Base-by-base conservation (phyloP, 2,329 filamentous ascomycete genomes). In the Ophiosphaerella herpotricha region DNA sequence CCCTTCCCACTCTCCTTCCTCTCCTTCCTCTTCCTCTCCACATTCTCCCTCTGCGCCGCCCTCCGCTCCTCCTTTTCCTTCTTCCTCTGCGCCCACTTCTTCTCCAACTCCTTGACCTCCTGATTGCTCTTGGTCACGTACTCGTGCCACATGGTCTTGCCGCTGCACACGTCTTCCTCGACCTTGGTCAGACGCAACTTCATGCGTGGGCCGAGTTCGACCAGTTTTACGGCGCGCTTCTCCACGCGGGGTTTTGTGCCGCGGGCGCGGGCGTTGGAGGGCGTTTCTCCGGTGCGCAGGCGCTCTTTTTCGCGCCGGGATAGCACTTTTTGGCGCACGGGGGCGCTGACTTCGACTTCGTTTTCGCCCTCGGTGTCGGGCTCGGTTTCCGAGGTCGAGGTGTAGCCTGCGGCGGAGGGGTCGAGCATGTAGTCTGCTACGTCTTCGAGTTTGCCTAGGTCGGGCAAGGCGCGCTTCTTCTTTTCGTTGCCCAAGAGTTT, bases 81-180 rank as follows among this genome's bases (percentile, higher is more conserved):
- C 49, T 84, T 82, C 65, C 85, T 83, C 75, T 88, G 77, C 60
- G 91, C 87, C 90, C 94, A 97, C 60, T 85, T 83, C 77, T 87
- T 84, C 61, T 97, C 92, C 62, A 97, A 75, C 57, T 88, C 84
- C 68, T 86, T 83, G 48, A 91, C 77, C 72, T 99, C 92, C 14
- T 84, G 82, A 61, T 85, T 85, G 6, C 85, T 85, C 81, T 99
- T 99, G 70, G 87, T 84, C 45, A 97, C 86, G 69, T 91, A 95
- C 70, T 97, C 91, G 73, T 99, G 94, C 94, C 94, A 99, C 89
- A 99, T 90, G 48, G 96, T 83, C 71, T 91, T 94, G 42, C 94
- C 94, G 23, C 84, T 82, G 65, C 91, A 97, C 6, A 97, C 75
- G 1, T 93, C 94, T 63, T 99, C 94, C 70, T 99, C 94, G 4